Base-by-base conservation (phyloP, 768 basidiomycete genomes). In the Mycena polygramma region DNA sequence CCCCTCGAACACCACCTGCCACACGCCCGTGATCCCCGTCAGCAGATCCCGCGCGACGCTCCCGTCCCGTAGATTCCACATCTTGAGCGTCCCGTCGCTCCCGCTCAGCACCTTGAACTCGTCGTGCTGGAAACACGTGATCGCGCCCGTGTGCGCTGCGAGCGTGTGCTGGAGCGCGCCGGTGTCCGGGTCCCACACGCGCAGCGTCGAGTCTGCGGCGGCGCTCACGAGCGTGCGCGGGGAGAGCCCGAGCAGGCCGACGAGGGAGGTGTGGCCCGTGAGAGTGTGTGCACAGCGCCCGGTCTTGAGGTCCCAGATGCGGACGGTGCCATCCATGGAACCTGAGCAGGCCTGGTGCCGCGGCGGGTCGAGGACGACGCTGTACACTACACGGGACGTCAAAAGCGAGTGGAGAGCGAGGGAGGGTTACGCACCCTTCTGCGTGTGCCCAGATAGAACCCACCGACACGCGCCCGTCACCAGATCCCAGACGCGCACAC, bases 41-140 rank as follows among this genome's bases (percentile, higher is more conserved):
- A 98, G 83, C 71, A 99, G 84, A 78, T 98, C 98, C 41, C 95
- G 87, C 15, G 95, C 91, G 46, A 94, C 91, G 0, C 88, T 87
- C 24, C 97, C 98, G 64, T 96, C 94, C 45, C 91, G 84, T 69
- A 97, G 87, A 78, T 98, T 94, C 98, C 98, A 99, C 91, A 99
- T 94, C 86, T 98, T 98, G 75, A 99, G 86, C 68, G 94, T 95
- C 19, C 98, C 98, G 74, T 99, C 98, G 17, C 93, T 94, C 15
- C 97, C 97, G 76, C 93, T 95, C 36, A 99, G 87, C 53, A 99
- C 95, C 78, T 98, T 98, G 85, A 94, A 95, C 79, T 99, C 97
- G 79, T 99, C 97, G 74, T 98, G 96, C 80, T 97, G 96, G 87
- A 99, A 98, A 82, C 97, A 99, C 20, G 98, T 99, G 74, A 99